Base-by-base conservation (phyloP, 495 filamentous ascomycete genomes). In the Penicillium herquei region DNA sequence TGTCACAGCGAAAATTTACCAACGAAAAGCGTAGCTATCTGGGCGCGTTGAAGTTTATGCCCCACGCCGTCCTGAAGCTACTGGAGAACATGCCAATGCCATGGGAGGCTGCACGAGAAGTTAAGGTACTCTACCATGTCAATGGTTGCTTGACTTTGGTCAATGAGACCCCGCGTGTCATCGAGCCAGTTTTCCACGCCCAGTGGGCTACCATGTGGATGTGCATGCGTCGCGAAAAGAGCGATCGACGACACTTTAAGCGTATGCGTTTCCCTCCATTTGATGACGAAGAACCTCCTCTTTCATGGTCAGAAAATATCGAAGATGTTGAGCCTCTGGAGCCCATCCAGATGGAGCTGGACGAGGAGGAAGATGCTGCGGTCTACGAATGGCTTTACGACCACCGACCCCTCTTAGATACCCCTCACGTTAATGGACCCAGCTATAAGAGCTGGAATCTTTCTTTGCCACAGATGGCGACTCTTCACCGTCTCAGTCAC, bases 161-260 rank as follows among this genome's bases (percentile, higher is more conserved):
- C 51, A 99, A 99, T 66, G 95, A 99, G 77, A 92, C 86, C 7
- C 95, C 95, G 16, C 82, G 95, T 61, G 95, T 99, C 45, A 98
- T 99, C 67, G 94, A 98, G 74, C 95, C 95, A 2, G 90, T 99
- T 13, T 99, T 96, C 71, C 93, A 96, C 66, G 95, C 95, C 55
- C 95, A 99, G 72, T 99, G 95, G 95, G 93, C 94, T 21, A 96
- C 91, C 9, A 98, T 99, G 95, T 99, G 95, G 95, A 89, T 96
- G 57, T 89, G 84, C 47, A 99, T 99, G 95, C 84, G 95, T 68
- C 85, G 95, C 54, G 95, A 99, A 70, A 99, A 99, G 81, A 93
- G 90, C 64, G 95, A 98, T 68, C 77, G 95, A 61, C 80, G 95
- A 65, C 86, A 98, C 65, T 99, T 99, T 80, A 99, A 99, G 77